Base-by-base conservation (phyloP, 2,329 filamentous ascomycete genomes). In the Alternaria solani region DNA sequence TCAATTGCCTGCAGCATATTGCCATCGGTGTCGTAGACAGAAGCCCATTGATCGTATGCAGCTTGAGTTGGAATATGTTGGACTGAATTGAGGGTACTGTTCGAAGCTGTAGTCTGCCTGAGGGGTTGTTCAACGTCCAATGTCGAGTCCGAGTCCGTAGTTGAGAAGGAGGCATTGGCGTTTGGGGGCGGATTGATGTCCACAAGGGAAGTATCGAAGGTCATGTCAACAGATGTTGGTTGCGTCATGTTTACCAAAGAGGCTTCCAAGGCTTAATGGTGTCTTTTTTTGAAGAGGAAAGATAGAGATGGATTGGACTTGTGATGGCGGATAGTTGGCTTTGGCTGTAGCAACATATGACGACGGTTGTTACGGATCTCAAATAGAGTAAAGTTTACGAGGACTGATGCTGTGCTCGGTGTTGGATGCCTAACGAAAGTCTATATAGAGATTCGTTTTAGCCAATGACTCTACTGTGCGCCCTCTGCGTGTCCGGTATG, bases 1-100 rank as follows among this genome's bases (percentile, higher is more conserved):
- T 91, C 89, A 18, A 90, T 81, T 1, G 84, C 82, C 77, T 90
- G 88, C 1, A 91, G 81, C 72, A 90, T 88, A 71, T 90, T 91
- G 32, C 85, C 86, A 64, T 91, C 88, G 32, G 81, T 85, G 75
- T 91, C 88, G 77, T 90, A 91, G 43, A 88, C 79, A 60, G 81
- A 65, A 7, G 83, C 80, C 84, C 83, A 86, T 56, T 80, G 78
- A 51, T 83, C 72, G 66, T 86, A 86, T 12, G 84, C 79, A n/a
- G 79, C 74, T 34, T 75, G 71, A 0, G 79, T 85, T n/a, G 76
- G 58, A 3, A 79, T 51, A 57, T 79, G 69, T 30, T 76, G 71
- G 32, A 77, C 61, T 18, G 71, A 71, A 23, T 62, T 70, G 23
- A 34, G 25, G 28, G 51, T 36, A 3, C 43, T 53, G 8, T 28